A percentile compares a stretch with the other conserved stretches of the same genome.
Evolutionary conservation across 1,139 yeast species (phyloP).

Genomic region (Kodamaea suecica): DNA sequence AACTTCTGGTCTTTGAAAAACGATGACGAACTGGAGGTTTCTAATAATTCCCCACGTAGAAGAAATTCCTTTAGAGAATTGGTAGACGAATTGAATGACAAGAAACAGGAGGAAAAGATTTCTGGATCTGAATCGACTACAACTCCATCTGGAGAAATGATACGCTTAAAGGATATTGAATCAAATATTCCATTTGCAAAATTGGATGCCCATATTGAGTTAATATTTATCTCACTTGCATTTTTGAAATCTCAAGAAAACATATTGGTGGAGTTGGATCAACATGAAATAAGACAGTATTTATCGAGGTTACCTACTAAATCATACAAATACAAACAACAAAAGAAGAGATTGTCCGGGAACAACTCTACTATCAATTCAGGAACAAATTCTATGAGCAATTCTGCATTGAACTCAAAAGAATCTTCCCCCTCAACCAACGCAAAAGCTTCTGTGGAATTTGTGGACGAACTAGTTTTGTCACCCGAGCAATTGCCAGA

Average conservation of each 20-base stretch:
- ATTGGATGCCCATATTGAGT: conserved; percentile 75
- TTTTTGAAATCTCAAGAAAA: conserved; percentile 77
- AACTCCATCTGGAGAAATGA: too few species aligned
- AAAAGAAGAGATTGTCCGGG: conserved; percentile 14
- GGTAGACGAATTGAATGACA: conserved; percentile 26
- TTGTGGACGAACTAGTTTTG: conserved; percentile 6
- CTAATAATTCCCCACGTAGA: conserved; percentile 6
- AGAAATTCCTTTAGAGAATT: conserved; percentile 33
- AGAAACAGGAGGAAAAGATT: conserved; percentile 16
- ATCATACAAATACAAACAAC: conserved; percentile 38
- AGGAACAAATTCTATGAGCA: conserved; percentile 7
- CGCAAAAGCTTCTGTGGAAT: conserved; percentile 9
- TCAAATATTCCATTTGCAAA: conserved; percentile 55
- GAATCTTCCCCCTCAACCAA: conserved; percentile 12
- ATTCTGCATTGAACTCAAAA: conserved; percentile 10
- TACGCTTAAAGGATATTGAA: conserved; percentile 18
- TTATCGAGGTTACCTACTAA: conserved; percentile 55
- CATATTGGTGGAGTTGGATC: conserved; percentile 80
- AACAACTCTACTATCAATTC: conserved; percentile 9
- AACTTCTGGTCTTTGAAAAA: conserved; percentile 38
- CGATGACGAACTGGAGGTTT: conserved; percentile 10
- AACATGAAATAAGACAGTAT: conserved; percentile 81
- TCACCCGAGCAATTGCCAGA: conserved; percentile 4
- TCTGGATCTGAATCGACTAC: conserved; percentile 10
- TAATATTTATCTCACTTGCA: conserved; percentile 74